Evolutionary conservation across 176 grass and related monocot species (phyloP).

Genomic region (Ampelocalamus luodianensis): DNA sequence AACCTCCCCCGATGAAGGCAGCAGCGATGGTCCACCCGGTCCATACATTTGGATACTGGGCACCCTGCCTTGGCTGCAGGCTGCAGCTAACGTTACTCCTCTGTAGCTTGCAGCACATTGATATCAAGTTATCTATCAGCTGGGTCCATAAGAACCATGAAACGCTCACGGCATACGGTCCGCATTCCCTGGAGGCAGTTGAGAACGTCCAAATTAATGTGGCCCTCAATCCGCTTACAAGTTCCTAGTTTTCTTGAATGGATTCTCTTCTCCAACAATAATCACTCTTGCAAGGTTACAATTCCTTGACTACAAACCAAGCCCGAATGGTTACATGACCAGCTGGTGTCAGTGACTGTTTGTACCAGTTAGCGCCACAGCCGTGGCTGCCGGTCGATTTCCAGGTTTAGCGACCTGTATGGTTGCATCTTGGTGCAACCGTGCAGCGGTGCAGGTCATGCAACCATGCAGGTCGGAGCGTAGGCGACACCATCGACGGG

Average conservation of each 20-base stretch:
- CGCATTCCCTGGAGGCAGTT: slow-evolving; percentile 34
- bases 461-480: slow-evolving; percentile 10
- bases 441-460: not conserved
- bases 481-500: slow-evolving; percentile 32
- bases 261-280: not conserved
- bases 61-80: no score
- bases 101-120: not conserved
- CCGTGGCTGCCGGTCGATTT: not conserved
- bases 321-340: no score
- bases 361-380: not conserved
- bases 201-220: not conserved
- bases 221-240: not conserved
- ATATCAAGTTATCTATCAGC: not conserved
- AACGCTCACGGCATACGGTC: slow-evolving; percentile 40
- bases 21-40: slow-evolving; percentile 12
- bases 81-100: not conserved
- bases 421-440: slow-evolving; percentile 33
- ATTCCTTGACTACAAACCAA: no score
- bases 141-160: not conserved
- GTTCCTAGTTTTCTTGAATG: not conserved
- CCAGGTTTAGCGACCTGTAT: not conserved
- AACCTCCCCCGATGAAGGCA: slow-evolving; percentile 34
- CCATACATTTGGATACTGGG: not conserved
- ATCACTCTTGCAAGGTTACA: not conserved
- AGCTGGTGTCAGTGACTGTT: not conserved